Conservation (phyloP, 1,284 basidiomycete genomes). For the Psilocybe mexicana region DNA sequence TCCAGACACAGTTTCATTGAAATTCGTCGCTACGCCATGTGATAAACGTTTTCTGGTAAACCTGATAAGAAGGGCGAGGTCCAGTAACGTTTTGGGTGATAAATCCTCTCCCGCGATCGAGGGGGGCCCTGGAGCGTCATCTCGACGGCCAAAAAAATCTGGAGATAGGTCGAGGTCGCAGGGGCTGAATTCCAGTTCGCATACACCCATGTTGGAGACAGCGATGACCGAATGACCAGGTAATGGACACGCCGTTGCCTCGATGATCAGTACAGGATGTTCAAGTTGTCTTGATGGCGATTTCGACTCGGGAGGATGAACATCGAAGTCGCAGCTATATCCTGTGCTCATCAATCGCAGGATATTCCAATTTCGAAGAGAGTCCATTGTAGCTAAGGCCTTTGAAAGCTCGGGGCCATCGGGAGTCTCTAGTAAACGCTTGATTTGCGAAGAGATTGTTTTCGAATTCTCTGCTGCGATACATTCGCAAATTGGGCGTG, state of each 20-base stretch:
- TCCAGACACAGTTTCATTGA: background rate
- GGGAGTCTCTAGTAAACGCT: background rate
- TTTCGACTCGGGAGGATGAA: background rate
- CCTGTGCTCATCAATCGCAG: too few relatives aligned
- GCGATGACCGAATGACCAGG: background rate
- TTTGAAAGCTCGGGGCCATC: too few relatives aligned
- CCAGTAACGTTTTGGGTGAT: background rate
- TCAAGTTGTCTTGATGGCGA: background rate
- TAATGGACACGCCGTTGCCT: background rate
- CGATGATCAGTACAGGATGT: background rate
- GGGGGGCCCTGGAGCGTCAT: too few relatives aligned
- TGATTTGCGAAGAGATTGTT: background rate
- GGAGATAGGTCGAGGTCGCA: too few relatives aligned
- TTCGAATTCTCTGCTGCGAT: background rate
- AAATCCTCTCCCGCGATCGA: too few relatives aligned
- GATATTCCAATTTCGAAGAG: too few relatives aligned
- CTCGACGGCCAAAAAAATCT: too few relatives aligned
- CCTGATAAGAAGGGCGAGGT: background rate
- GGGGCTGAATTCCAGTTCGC: background rate
- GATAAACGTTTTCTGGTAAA: background rate
- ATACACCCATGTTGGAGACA: background rate
- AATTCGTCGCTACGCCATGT: background rate
- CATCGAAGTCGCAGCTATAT: background rate
- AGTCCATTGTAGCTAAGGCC: too few relatives aligned
- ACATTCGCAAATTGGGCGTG: background rate